Conservation (phyloP, 495 filamentous ascomycete genomes). For the Pyrenopolyporus hunteri region DNA sequence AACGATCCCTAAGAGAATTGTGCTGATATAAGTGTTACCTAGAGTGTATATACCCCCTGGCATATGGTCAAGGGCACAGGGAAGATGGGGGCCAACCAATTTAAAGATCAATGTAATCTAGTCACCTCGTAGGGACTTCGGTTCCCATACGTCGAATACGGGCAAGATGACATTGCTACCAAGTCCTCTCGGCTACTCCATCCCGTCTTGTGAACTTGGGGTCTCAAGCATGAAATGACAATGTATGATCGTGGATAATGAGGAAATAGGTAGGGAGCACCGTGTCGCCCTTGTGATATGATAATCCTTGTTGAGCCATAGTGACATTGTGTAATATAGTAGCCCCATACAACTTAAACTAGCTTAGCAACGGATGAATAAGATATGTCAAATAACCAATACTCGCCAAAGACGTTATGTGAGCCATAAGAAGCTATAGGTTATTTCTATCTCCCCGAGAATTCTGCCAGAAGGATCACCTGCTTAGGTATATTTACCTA, state of each 20-base stretch:
- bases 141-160: conserved; percentile 25
- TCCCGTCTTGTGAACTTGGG: not conserved
- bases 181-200: not conserved
- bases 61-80: not conserved
- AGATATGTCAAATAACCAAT: conserved; percentile 6
- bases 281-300: conserved; percentile 28
- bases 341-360: conserved; percentile 6
- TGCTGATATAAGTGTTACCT: not conserved
- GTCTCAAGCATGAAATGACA: not conserved
- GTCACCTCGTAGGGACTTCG: not conserved
- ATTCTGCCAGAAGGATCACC: conserved; percentile 13
- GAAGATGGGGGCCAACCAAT: not conserved
- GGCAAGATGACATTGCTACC: not conserved
- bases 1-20: not conserved
- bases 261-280: conserved; percentile 14
- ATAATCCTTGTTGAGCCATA: conserved; percentile 4
- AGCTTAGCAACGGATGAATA: conserved; percentile 13
- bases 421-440: conserved; percentile 13
- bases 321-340: conserved; percentile 26
- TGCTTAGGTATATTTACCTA: too few species aligned
- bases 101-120: not conserved
- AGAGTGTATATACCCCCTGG: not conserved
- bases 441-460: too few species aligned
- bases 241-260: not conserved
- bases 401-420: not conserved